phyloP scores from a whole-genome alignment of 305 asterid species.

The Salvia sclarea region DNA sequence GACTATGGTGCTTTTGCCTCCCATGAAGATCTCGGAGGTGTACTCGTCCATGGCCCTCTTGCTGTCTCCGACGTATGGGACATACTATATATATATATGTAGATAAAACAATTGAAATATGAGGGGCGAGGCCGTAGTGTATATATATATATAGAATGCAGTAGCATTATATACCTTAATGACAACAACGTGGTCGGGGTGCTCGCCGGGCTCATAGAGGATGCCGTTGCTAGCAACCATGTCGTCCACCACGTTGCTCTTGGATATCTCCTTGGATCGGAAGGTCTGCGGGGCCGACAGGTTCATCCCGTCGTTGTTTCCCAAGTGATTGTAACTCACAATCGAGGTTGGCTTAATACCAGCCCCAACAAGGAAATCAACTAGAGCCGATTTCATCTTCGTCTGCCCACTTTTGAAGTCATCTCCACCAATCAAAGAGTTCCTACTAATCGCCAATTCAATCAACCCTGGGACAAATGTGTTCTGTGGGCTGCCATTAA shows the following conservation, averaged over 20 bases:
- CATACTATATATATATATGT: slow-evolving; percentile 50
- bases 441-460: slow-evolving; percentile 78
- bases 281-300: slow-evolving; percentile 97
- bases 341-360: slow-evolving; percentile 99
- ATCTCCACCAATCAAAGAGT: slow-evolving; percentile 91
- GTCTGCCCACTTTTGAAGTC: slow-evolving; percentile 99
- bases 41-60: slow-evolving; percentile 98
- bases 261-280: slow-evolving; percentile 95
- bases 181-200: slow-evolving; percentile 97
- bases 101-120: too few species aligned
- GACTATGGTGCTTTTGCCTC: slow-evolving; percentile 87
- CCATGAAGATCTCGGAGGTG: slow-evolving; percentile 97
- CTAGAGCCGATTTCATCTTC: slow-evolving; percentile 94
- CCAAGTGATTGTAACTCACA: slow-evolving; percentile 96
- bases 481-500: slow-evolving; percentile 98
- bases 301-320: slow-evolving; percentile 97
- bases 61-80: slow-evolving; percentile 96
- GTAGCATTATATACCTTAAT: slow-evolving; percentile 82
- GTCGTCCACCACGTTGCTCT: slow-evolving; percentile 98
- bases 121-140: too few species aligned
- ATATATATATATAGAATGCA: too few species aligned
- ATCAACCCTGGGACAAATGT: slow-evolving; percentile 92
- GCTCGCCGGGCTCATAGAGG: slow-evolving; percentile 91
- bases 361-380: slow-evolving; percentile 97
- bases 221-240: slow-evolving; percentile 98